Evolutionary conservation across 768 basidiomycete genomes (phyloP), one percentile per base, ranked within the genome.

Genomic region (Panus rudis): DNA sequence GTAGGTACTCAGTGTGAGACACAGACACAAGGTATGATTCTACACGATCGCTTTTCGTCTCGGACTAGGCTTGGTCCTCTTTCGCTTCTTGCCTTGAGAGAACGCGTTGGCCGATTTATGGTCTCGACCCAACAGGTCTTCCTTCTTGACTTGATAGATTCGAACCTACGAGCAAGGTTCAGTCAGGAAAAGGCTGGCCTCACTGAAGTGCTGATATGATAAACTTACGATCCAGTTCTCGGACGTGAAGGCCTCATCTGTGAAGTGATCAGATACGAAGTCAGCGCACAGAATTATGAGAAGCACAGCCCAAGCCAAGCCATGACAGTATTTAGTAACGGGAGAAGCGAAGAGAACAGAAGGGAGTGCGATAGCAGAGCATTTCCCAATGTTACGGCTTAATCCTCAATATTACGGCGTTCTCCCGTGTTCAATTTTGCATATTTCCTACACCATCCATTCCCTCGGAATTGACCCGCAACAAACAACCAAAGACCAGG

Each of bases 171-270:
- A 28, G 23, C 30, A 22, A 23, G n/a, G n/a, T 10, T 16, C 16
- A 33, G 42, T 33, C 33, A 33, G 17, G 42, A 19, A 16, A 37
- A 12, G 20, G 6, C 26, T 1, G 37, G 25, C 12, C 37, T 12
- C 27, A n/a, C 26, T 34, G 8, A 31, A 4, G 13, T 6, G 23
- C 21, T 5, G 28, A 16, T 22, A 26, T 27, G 6, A 12, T 19
- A 31, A 31, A 71, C 81, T 63, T 56, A 92, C 94, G 52, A 99
- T 94, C 96, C 96, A 99, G 65, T 99, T 99, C 70, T 99, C 96
- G 6, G 92, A 90, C 2, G 96, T 99, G 71, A 93, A 99, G 6
- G 94, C 96, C 64, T 99, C 96, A 50, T 99, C 91, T 90, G 49
- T 8, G 46, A 40, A 35, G 19, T 16, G 30, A 44, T 43, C 19